phyloP scores from a whole-genome alignment of 1,284 basidiomycete genomes.

The Naganishia sp. region DNA sequence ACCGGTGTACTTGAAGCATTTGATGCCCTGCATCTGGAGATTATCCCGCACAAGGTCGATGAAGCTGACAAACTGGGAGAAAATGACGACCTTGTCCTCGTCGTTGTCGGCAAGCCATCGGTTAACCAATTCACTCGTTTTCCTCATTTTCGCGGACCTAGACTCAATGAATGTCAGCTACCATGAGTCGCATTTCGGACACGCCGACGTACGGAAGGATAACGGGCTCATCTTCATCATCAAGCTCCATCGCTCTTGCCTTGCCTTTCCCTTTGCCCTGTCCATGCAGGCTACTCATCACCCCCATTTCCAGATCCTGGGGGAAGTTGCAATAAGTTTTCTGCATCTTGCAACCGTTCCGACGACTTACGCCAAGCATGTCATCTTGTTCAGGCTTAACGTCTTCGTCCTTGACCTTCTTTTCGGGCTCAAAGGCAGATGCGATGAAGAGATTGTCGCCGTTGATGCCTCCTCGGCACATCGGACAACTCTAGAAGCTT shows the following conservation, averaged over 20 bases:
- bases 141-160: slow-evolving; percentile 33
- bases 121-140: slow-evolving; percentile 28
- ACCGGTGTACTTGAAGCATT: slow-evolving; percentile 47
- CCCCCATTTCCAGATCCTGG: slow-evolving; percentile 16
- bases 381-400: slow-evolving; percentile 13
- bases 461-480: slow-evolving; percentile 46
- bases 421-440: slow-evolving; percentile 41
- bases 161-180: background rate
- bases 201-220: slow-evolving; percentile 15
- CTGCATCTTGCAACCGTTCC: background rate
- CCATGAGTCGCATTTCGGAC: background rate
- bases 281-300: slow-evolving; percentile 1
- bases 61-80: slow-evolving; percentile 30
- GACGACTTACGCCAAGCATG: slow-evolving; percentile 4
- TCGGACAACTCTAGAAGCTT: slow-evolving; percentile 41
- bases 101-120: slow-evolving; percentile 21
- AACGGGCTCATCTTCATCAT: slow-evolving; percentile 20
- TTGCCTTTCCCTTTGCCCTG: slow-evolving; percentile 20
- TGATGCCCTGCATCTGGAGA: slow-evolving; percentile 39
- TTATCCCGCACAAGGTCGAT: slow-evolving; percentile 26
- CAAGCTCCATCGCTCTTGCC: slow-evolving; percentile 19
- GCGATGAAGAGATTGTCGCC: slow-evolving; percentile 44
- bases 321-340: background rate
- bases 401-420: slow-evolving; percentile 19
- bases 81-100: slow-evolving; percentile 33